These are phyloP conservation scores for Erysimum cheiri DNA, from an alignment of 441 rosid species.

Conservation along the genomic window DNA sequence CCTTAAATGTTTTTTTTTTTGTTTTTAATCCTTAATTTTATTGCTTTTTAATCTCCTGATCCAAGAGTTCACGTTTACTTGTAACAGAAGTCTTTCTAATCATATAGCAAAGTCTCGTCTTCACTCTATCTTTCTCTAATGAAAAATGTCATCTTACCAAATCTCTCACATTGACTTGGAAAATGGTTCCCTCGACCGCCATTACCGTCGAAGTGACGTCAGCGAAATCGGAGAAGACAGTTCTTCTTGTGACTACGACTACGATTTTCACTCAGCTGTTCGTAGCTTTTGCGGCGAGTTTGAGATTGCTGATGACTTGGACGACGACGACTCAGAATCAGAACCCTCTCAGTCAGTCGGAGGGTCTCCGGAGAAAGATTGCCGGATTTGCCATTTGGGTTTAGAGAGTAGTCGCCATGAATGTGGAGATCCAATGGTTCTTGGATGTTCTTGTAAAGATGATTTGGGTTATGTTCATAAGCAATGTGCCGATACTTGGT, in stretches of 20 bases:
- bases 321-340: conserved; percentile 46
- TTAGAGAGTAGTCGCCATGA: conserved; percentile 74
- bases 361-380: conserved; percentile 59
- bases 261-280: conserved; percentile 91
- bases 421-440: conserved; percentile 71
- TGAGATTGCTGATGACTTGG: conserved; percentile 43
- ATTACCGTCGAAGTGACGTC: conserved; percentile 42
- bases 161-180: conserved; percentile 71
- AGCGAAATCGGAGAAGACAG: conserved; percentile 42
- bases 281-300: conserved; percentile 64
- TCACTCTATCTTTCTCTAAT: conserved; percentile 3
- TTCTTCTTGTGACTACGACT: conserved; percentile 57
- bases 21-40: not conserved
- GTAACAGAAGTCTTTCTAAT: conserved; percentile 44
- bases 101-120: conserved; percentile 32
- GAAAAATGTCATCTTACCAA: conserved; percentile 41
- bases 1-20: not conserved
- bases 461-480: conserved; percentile 96
- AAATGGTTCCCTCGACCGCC: conserved; percentile 50
- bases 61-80: conserved; percentile 49
- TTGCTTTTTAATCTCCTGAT: conserved; percentile 41
- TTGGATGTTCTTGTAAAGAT: conserved; percentile 96
- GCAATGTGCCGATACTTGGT: conserved; percentile 96
- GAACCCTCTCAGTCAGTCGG: conserved; percentile 11
- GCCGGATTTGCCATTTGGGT: conserved; percentile 95